These are phyloP conservation scores for Sphagnum magellanicum DNA, from an alignment of 228 moss, liverwort and hornwort species.

Conservation along the genomic window DNA sequence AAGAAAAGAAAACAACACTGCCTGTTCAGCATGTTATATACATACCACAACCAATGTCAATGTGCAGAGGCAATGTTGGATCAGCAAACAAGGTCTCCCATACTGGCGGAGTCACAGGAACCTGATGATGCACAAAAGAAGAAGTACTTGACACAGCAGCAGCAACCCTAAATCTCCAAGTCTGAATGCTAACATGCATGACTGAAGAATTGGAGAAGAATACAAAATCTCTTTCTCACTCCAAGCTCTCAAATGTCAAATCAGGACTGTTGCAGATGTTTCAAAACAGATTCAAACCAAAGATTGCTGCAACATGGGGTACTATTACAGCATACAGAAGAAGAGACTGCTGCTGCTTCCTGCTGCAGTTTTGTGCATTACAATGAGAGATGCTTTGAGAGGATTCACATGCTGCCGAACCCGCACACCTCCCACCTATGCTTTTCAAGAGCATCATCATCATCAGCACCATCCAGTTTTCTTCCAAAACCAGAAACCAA, in stretches of 20 bases:
- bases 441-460: neutral
- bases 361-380: conserved; percentile 1
- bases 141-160: too few relatives aligned
- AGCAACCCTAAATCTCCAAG: too few relatives aligned
- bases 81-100: conserved; percentile 71
- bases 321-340: neutral
- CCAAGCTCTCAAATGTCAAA: too few relatives aligned
- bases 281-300: neutral
- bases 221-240: too few relatives aligned
- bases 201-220: too few relatives aligned
- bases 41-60: conserved; percentile 89
- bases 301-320: neutral
- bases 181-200: too few relatives aligned
- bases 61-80: conserved; percentile 63
- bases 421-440: conserved; percentile 62
- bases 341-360: neutral
- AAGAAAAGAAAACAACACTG: too few relatives aligned
- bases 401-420: conserved; percentile 97
- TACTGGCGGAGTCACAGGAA: conserved; percentile 56
- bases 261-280: neutral
- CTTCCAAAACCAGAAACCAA: neutral
- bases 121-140: conserved; percentile 16
- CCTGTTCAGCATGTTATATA: neutral
- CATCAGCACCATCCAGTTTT: neutral
- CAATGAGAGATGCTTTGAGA: conserved; percentile 74